Base-by-base conservation (phyloP, 2,329 filamentous ascomycete species). In the Pseudonectria buxi region DNA sequence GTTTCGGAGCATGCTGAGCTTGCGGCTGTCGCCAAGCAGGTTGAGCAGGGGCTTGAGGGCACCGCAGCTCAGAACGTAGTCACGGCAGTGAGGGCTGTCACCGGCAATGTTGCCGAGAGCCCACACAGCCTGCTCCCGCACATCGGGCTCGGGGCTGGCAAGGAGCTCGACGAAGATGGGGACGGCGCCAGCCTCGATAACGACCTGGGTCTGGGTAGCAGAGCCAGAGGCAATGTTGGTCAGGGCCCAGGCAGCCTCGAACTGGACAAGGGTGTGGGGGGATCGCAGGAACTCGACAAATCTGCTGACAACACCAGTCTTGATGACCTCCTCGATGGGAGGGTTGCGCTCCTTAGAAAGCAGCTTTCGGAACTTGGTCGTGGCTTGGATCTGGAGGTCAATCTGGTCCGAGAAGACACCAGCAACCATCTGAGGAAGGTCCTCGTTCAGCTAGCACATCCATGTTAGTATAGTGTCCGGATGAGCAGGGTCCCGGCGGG, bases 161-260 rank as follows among this genome's bases (percentile, higher is more conserved):
- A 98, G 74, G 42, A 98, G 77, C 71, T 98, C 90, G 48, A 96
- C 90, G 55, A 98, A 98, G 63, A 98, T 98, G 38, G 92, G 92
- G 28, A 98, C 92, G 46, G 92, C 92, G 52, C 92, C 92, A 44
- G 92, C 90, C 68, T 96, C 90, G 56, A 98, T 98, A 50, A 98
- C 92, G 35, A 96, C 92, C 67, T 98, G 92, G 44, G 92, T 98
- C 71, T 98, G 92, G 53, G 87, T 84, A 41, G 92, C 92, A 40
- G 90, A 96, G 44, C 92, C 92, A 32, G 90, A 96, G 43, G 92
- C 92, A 65, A 98, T 98, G 73, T 98, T 98, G 72, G 92, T 98
- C 59, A 98, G 72, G 46, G 92, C 92, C 92, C 92, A 98, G 28
- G 92, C 92, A 56, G 92, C 92, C 74, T 98, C 92, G 61, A 98